Conservation (phyloP, 148 eudicot species). For the Chenopodium quinoa region DNA sequence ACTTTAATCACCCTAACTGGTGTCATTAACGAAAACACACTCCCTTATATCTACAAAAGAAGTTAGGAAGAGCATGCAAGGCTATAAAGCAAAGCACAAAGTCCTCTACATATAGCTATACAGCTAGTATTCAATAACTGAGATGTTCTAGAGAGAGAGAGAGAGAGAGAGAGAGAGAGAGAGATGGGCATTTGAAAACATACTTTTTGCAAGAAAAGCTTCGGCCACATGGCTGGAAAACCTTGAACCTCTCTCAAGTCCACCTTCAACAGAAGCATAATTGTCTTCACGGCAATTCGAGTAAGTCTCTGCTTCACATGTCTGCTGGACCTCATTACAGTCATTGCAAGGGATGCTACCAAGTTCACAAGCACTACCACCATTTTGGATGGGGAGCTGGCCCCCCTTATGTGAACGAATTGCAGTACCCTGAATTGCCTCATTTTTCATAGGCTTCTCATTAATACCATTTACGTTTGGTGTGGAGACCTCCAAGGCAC, state of each 20-base stretch:
- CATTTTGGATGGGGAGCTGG: conserved; percentile 30
- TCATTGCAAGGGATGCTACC: conserved; percentile 23
- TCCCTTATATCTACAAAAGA: not conserved
- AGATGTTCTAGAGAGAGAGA: not conserved
- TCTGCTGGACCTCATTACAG: conserved; percentile 22
- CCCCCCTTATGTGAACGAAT: conserved; percentile 36
- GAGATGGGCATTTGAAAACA: conserved; percentile 16
- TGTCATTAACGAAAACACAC: not conserved
- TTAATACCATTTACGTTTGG: conserved; percentile 28
- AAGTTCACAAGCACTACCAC: conserved; percentile 31
- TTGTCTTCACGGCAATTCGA: conserved; percentile 18
- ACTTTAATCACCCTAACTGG: not conserved
- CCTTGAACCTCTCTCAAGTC: conserved; percentile 25
- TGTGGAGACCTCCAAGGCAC: conserved; percentile 23
- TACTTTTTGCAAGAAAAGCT: conserved; percentile 81
- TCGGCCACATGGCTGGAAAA: conserved; percentile 55
- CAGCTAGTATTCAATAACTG: not conserved
- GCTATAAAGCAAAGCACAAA: not conserved
- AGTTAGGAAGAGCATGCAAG: conserved; percentile 6
- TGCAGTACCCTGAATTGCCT: conserved; percentile 27
- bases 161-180: not conserved
- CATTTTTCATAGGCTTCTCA: conserved; percentile 39
- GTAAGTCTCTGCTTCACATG: conserved; percentile 24
- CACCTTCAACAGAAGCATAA: conserved; percentile 21
- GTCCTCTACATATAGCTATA: not conserved